phyloP scores from a whole-genome alignment of 2,329 filamentous ascomycete species.

The Bipolaris oryzae region DNA sequence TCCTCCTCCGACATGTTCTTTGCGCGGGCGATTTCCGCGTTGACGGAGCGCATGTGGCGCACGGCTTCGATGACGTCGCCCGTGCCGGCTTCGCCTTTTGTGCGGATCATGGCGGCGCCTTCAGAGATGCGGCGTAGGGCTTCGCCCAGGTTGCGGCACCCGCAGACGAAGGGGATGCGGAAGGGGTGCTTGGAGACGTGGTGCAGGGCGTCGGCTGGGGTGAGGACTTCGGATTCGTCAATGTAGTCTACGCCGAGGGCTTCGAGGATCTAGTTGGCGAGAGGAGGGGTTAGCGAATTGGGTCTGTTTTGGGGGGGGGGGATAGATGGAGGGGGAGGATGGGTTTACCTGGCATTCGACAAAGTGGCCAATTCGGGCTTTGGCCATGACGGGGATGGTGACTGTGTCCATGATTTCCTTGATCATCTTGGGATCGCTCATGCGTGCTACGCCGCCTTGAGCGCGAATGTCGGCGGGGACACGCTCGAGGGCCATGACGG shows the following conservation, averaged over 20 bases:
- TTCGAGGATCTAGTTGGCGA: constrained; percentile 77
- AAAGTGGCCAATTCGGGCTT: constrained; percentile 96
- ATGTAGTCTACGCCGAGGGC: constrained; percentile 96
- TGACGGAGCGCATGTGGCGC: constrained; percentile 92
- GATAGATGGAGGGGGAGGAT: background rate
- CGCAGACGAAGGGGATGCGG: constrained; percentile 90
- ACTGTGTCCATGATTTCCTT: constrained; percentile 92
- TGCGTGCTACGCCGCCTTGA: constrained; percentile 91
- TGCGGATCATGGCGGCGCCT: constrained; percentile 98
- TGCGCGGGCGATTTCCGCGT: constrained; percentile 78
- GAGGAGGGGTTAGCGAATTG: background rate
- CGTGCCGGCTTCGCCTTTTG: constrained; percentile 96
- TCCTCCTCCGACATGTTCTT: constrained; percentile 70
- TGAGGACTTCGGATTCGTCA: constrained; percentile 96
- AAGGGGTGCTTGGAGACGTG: constrained; percentile 90
- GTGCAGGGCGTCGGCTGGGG: constrained; percentile 85
- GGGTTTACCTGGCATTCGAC: constrained; percentile 82
- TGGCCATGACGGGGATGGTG: constrained; percentile 98
- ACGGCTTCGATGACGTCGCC: constrained; percentile 97
- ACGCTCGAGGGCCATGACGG: constrained; percentile 98
- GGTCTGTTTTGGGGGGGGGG: too few relatives aligned
- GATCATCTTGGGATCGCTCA: constrained; percentile 95
- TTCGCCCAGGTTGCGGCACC: constrained; percentile 92
- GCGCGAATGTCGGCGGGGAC: constrained; percentile 94
- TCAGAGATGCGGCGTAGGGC: constrained; percentile 88